Conservation (phyloP, 2,329 filamentous ascomycete species). For the Hypocreales sp. region DNA sequence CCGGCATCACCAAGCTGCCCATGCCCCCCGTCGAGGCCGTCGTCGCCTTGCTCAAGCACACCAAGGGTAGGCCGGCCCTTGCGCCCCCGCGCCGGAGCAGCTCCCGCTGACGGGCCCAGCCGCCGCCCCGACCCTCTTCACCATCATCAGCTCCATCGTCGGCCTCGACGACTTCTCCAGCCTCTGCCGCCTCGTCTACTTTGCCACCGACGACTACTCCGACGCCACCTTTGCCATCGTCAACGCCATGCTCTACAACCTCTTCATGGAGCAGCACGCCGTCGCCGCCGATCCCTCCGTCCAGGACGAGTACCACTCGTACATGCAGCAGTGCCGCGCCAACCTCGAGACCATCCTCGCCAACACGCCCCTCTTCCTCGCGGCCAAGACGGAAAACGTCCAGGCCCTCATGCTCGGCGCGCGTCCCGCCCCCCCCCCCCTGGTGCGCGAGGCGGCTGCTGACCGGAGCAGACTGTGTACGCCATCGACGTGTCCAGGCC, state of each 20-base stretch:
- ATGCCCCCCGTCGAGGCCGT: slow-evolving; percentile 38
- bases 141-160: slow-evolving; percentile 32
- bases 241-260: slow-evolving; percentile 31
- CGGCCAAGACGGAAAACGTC: slow-evolving; percentile 36
- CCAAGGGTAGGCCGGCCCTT: slow-evolving; percentile 21
- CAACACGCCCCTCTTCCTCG: slow-evolving; percentile 39
- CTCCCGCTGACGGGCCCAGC: too few relatives aligned
- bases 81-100: background rate
- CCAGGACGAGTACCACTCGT: slow-evolving; percentile 20
- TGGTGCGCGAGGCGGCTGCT: background rate
- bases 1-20: slow-evolving; percentile 32
- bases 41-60: slow-evolving; percentile 29
- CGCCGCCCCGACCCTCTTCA: slow-evolving; percentile 30
- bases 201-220: slow-evolving; percentile 32
- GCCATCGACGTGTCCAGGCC: slow-evolving; percentile 46
- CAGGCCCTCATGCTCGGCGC: slow-evolving; percentile 44
- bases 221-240: slow-evolving; percentile 35
- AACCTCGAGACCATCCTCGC: slow-evolving; percentile 35
- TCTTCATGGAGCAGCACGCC: slow-evolving; percentile 30
- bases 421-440: background rate
- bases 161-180: slow-evolving; percentile 32
- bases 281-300: slow-evolving; percentile 15
- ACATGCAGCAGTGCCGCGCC: slow-evolving; percentile 24
- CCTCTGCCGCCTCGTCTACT: slow-evolving; percentile 33
- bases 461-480: slow-evolving; percentile 35